Evolutionary conservation across 2,329 filamentous ascomycete genomes (phyloP).

Genomic region (Endothia cerciana): DNA sequence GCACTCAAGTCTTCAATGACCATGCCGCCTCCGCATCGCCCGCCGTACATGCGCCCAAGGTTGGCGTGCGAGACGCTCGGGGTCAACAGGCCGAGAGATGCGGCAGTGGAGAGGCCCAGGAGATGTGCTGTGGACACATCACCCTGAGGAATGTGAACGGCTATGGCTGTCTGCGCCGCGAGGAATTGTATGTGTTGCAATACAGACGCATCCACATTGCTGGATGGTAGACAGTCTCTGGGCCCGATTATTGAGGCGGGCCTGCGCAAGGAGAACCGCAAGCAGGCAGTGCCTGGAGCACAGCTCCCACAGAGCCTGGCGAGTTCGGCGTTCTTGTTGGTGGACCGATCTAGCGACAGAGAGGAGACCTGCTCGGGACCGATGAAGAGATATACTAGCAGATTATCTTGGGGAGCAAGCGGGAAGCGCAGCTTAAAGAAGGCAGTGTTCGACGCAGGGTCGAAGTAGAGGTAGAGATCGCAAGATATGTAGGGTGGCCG

Average conservation of each 20-base stretch:
- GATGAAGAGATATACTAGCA: conserved; percentile 11
- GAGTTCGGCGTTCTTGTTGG: background rate
- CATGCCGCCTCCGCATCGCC: conserved; percentile 10
- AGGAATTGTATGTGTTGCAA: conserved; percentile 5
- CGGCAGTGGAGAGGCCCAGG: background rate
- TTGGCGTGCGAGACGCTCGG: conserved; percentile 2
- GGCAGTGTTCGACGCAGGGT: conserved; percentile 2
- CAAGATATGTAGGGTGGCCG: background rate
- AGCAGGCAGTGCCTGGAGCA: conserved; percentile 2
- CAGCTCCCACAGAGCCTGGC: background rate
- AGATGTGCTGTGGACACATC: conserved; percentile 5
- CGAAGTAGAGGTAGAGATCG: conserved; percentile 14
- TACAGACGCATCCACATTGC: background rate
- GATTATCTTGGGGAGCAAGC: background rate
- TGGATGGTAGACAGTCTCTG: background rate
- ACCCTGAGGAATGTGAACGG: conserved; percentile 4
- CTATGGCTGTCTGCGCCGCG: background rate
- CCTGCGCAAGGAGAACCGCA: conserved; percentile 7
- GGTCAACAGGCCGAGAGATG: background rate
- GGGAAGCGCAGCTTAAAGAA: conserved; percentile 4
- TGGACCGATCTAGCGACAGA: conserved; percentile 5
- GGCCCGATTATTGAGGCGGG: conserved; percentile 7
- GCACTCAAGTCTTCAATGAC: background rate
- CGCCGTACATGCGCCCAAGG: conserved; percentile 8
- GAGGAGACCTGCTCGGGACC: conserved; percentile 5